These are phyloP conservation scores for Leucosporidium yakuticum DNA, from an alignment of 768 basidiomycete species.

Conservation along the genomic window DNA sequence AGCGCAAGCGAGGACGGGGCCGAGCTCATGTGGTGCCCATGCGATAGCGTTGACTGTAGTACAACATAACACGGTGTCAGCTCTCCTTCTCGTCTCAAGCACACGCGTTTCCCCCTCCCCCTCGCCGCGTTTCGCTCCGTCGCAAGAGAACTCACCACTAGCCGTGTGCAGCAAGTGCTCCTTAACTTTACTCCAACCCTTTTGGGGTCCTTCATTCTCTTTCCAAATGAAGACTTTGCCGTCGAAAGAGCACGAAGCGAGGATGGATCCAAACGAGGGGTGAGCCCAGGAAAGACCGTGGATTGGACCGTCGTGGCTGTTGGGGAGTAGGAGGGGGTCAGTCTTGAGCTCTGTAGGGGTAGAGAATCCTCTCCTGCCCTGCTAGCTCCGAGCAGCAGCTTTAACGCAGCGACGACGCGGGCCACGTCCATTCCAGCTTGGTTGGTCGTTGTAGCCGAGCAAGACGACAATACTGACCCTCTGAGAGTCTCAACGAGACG, in stretches of 20 bases:
- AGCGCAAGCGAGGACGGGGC: slow-evolving; percentile 92
- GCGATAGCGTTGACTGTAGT: slow-evolving; percentile 85
- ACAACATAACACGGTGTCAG: not conserved
- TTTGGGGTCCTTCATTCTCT: slow-evolving; percentile 54
- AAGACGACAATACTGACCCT: slow-evolving; percentile 52
- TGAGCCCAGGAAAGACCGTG: slow-evolving; percentile 99
- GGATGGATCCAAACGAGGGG: slow-evolving; percentile 91
- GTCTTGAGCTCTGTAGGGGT: too few relatives aligned
- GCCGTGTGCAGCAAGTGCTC: slow-evolving; percentile 92
- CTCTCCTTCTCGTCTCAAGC: not conserved
- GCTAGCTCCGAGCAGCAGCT: not conserved
- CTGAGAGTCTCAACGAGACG: slow-evolving; percentile 54
- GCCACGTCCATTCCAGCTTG: too few relatives aligned
- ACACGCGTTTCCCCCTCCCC: too few relatives aligned
- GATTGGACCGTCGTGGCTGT: slow-evolving; percentile 89
- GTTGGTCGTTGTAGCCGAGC: too few relatives aligned
- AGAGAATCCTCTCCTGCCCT: not conserved
- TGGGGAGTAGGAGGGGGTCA: not conserved
- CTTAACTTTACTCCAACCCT: slow-evolving; percentile 87
- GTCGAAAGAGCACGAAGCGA: slow-evolving; percentile 97
- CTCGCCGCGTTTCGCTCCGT: not conserved
- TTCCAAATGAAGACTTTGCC: slow-evolving; percentile 99
- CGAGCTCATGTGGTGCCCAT: slow-evolving; percentile 98
- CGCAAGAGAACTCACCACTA: slow-evolving; percentile 57
- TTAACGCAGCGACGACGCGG: not conserved